A percentile compares a stretch with the other conserved stretches of the same genome.
Evolutionary conservation across 768 basidiomycete species (phyloP).

Genomic region (Tremella mesenterica): DNA sequence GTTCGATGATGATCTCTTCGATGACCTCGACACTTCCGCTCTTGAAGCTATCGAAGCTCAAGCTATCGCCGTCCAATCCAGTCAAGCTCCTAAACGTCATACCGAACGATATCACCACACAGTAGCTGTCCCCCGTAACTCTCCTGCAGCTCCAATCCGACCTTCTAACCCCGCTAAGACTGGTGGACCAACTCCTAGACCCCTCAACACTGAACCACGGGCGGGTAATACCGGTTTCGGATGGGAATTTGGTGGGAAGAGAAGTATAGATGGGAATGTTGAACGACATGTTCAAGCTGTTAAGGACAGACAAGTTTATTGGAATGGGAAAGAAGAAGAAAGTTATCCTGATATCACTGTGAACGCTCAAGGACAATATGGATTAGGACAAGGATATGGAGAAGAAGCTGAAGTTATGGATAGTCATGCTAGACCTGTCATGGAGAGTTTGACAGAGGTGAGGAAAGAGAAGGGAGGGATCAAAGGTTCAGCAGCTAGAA

Average conservation of each 20-base stretch:
- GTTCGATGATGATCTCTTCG: constrained; percentile 32
- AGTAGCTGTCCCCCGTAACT: constrained; percentile 16
- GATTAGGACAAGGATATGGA: not conserved
- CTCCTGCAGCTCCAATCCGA: not conserved
- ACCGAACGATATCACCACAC: constrained; percentile 21
- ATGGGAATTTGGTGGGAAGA: constrained; percentile 32
- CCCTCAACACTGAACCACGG: constrained; percentile 30
- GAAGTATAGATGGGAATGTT: constrained; percentile 20
- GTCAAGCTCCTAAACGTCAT: constrained; percentile 10
- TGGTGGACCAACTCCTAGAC: constrained; percentile 14
- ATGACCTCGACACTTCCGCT: constrained; percentile 10
- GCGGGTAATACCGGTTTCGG: constrained; percentile 21
- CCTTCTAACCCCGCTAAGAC: constrained; percentile 6
- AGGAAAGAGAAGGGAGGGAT: not conserved
- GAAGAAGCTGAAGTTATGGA: constrained; percentile 21
- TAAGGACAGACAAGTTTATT: constrained; percentile 20
- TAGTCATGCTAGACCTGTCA: constrained; percentile 1
- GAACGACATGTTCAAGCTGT: constrained; percentile 21
- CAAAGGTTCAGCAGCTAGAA: constrained; percentile 5
- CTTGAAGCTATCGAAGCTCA: constrained; percentile 14
- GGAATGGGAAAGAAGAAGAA: constrained; percentile 8
- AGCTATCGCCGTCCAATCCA: constrained; percentile 18
- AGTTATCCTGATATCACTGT: constrained; percentile 11
- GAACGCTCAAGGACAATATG: constrained; percentile 8
- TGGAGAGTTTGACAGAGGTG: not conserved